Conservation (phyloP, 495 filamentous ascomycete genomes). For the Talaromyces ruber region DNA sequence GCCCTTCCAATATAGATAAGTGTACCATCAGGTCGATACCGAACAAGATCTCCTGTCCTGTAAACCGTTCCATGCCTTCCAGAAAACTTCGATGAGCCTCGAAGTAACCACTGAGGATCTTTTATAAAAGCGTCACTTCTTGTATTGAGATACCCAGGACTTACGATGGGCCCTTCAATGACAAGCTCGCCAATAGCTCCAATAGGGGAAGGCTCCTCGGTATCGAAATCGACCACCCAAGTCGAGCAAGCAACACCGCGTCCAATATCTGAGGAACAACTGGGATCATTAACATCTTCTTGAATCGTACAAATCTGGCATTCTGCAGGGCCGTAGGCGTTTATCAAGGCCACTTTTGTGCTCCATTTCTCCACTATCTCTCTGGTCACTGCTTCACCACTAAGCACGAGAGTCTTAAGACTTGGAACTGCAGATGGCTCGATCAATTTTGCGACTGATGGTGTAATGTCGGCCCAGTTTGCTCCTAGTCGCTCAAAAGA, state of each 20-base stretch:
- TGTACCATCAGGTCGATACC: slow-evolving; percentile 19
- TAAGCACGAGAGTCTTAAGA: slow-evolving; percentile 29
- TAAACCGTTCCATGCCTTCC: slow-evolving; percentile 33
- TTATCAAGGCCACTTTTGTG: slow-evolving; percentile 25
- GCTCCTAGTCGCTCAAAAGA: slow-evolving; percentile 36
- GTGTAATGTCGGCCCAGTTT: slow-evolving; percentile 39
- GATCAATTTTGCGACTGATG: slow-evolving; percentile 25
- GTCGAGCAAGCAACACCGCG: not conserved
- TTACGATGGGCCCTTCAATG: slow-evolving; percentile 16
- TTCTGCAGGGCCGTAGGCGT: slow-evolving; percentile 23
- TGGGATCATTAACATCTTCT: not conserved
- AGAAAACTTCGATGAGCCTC: not conserved
- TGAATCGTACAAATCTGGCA: slow-evolving; percentile 4
- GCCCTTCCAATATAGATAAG: slow-evolving; percentile 33
- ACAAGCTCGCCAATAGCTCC: slow-evolving; percentile 40
- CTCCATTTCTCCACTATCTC: slow-evolving; percentile 29
- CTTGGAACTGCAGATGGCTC: slow-evolving; percentile 22
- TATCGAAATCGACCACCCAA: slow-evolving; percentile 27
- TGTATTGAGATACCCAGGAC: slow-evolving; percentile 9
- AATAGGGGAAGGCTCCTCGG: slow-evolving; percentile 23
- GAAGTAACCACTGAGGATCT: not conserved
- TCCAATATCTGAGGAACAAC: not conserved
- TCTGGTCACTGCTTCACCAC: slow-evolving; percentile 30
- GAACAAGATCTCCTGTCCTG: slow-evolving; percentile 37
- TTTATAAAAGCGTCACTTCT: slow-evolving; percentile 10